Percentiles rank a stretch among this genome's conserved stretches.
Evolutionary conservation across 2,329 filamentous ascomycete genomes (phyloP).

Genomic region (Aspergillus tubingensis): DNA sequence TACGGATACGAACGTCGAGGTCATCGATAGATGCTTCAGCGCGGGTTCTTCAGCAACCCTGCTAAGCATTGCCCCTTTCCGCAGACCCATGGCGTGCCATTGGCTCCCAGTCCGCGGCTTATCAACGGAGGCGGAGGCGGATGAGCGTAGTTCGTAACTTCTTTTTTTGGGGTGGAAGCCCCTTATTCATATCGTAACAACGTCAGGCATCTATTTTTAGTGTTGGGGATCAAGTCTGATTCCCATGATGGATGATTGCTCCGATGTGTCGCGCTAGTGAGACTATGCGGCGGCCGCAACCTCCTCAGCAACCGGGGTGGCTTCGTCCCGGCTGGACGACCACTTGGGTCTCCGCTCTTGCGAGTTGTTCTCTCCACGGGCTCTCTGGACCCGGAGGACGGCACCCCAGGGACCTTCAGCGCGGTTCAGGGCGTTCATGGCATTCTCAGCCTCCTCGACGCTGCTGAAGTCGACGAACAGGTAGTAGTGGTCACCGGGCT

Average conservation of each 20-base stretch:
- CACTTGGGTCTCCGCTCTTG: conserved; percentile 30
- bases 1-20: background rate
- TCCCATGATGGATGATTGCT: background rate
- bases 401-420: conserved; percentile 44
- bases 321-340: conserved; percentile 18
- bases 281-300: conserved; percentile 9
- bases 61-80: background rate
- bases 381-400: conserved; percentile 42
- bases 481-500: conserved; percentile 61
- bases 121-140: background rate
- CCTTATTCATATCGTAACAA: conserved; percentile 7
- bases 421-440: conserved; percentile 49
- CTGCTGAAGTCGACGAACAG: conserved; percentile 66
- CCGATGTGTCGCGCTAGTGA: background rate
- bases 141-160: conserved; percentile 4
- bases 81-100: background rate
- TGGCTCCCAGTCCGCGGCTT: background rate
- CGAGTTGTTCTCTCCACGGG: conserved; percentile 40
- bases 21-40: background rate
- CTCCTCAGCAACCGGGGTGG: conserved; percentile 6
- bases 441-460: conserved; percentile 55
- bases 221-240: background rate
- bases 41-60: background rate
- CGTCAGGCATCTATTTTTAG: conserved; percentile 8
- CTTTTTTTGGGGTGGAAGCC: conserved; percentile 4